These are phyloP conservation scores for Fusarium abutilonis DNA, from an alignment of 2,329 filamentous ascomycete species.

Conservation along the genomic window DNA sequence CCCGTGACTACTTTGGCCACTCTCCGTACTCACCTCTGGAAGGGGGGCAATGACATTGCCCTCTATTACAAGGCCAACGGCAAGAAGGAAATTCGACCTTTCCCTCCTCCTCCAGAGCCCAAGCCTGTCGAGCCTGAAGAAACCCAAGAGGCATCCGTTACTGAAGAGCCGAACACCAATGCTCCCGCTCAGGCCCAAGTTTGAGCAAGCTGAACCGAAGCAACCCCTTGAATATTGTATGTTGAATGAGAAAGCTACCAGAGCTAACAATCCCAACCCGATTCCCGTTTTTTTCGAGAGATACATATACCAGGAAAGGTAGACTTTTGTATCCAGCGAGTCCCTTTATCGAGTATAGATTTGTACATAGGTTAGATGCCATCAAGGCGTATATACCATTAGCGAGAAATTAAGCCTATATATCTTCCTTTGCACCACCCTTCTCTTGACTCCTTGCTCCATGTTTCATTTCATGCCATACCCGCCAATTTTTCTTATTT, in stretches of 20 bases:
- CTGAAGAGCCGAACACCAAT: conserved; percentile 32
- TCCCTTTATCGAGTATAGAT: conserved; percentile 39
- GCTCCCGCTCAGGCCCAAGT: conserved; percentile 18
- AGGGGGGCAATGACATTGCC: conserved; percentile 90
- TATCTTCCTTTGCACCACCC: conserved; percentile 11
- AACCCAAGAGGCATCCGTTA: conserved; percentile 23
- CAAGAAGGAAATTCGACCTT: conserved; percentile 69
- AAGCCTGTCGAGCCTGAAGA: conserved; percentile 39
- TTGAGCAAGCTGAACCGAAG: conserved; percentile 18
- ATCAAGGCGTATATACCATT: conserved; percentile 40
- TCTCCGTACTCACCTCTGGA: conserved; percentile 91
- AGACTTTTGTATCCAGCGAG: conserved; percentile 23
- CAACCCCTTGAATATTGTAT: not conserved
- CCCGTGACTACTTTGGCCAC: conserved; percentile 93
- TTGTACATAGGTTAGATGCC: conserved; percentile 41
- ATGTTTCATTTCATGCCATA: conserved; percentile 35
- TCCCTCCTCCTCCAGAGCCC: conserved; percentile 36
- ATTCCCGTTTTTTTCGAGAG: conserved; percentile 3
- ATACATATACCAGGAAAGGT: conserved; percentile 25
- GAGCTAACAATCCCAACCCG: not conserved
- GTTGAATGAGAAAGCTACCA: conserved; percentile 2
- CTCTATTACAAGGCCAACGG: conserved; percentile 93
- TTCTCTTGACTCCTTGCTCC: conserved; percentile 27
- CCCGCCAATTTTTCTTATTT: conserved; percentile 6
- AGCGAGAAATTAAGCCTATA: conserved; percentile 36